Evolutionary conservation across 495 filamentous ascomycete genomes (phyloP).

Genomic region (Tuber brumale): DNA sequence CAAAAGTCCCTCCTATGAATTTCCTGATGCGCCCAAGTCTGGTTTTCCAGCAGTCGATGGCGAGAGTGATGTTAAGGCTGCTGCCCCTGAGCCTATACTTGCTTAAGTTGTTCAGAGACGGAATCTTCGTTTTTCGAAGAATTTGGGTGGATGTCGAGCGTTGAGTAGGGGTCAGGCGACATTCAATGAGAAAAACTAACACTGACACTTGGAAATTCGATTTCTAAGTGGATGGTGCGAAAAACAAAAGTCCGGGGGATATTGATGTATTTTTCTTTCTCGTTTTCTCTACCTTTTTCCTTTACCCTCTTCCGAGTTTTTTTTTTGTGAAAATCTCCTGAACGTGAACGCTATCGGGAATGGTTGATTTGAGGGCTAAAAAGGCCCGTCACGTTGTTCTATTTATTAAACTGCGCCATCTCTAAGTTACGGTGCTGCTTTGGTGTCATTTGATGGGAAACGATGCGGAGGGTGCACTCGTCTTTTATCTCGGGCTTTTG

Average conservation of each 20-base stretch:
- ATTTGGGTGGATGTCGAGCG: background rate
- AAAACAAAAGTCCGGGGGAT: slow-evolving; percentile 1
- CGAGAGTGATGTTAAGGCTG: background rate
- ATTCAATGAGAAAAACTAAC: background rate
- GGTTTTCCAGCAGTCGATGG: background rate
- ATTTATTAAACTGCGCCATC: background rate
- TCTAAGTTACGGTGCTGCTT: background rate
- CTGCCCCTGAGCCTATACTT: background rate
- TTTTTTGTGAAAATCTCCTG: background rate
- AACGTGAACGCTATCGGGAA: background rate
- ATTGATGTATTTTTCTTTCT: slow-evolving; percentile 1
- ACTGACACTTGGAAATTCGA: background rate
- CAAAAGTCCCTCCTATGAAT: background rate
- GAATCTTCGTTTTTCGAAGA: background rate
- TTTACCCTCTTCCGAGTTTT: background rate
- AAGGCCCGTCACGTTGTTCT: background rate
- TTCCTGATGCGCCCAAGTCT: slow-evolving; percentile 1
- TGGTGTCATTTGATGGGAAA: background rate
- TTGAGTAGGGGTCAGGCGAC: background rate
- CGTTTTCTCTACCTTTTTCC: background rate
- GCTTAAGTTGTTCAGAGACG: background rate
- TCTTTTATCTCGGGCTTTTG: background rate
- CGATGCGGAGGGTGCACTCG: background rate
- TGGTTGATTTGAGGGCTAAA: background rate
- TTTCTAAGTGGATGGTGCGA: background rate